Evolutionary conservation across 2,329 filamentous ascomycete genomes (phyloP), one percentile per base, ranked within the genome.

Genomic region (Fusarium sp.): DNA sequence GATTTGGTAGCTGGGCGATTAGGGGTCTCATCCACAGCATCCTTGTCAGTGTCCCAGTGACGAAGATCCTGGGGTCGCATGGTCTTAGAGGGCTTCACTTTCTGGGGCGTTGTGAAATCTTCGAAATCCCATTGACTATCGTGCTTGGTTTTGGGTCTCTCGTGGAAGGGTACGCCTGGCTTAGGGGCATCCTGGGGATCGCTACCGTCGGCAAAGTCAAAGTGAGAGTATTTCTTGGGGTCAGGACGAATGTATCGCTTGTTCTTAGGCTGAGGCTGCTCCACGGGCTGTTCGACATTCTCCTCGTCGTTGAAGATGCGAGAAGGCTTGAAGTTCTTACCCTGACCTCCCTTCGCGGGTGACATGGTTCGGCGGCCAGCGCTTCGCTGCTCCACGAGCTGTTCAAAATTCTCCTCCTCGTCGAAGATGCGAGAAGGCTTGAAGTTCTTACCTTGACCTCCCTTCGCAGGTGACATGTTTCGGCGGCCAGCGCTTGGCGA

Each of bases 81-180:
- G 22, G 86, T 77, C 78, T 90, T 92, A 45, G 84, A 81, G 6
- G 86, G 84, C 47, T 87, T 83, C 25, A 80, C 70, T 83, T 97
- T 97, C 68, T 90, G 86, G 0, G 95, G 95, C 1, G 94, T 97
- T 17, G 83, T 82, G 73, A 97, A 97, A 79, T 97, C 94, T 64
- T 93, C 88, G 78, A 98, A 98, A 48, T 89, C 88, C 94, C 95
- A 97, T 65, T 92, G 90, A 67, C 89, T 89, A 61, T 85, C 82
- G 76, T 93, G 90, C 81, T 91, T 92, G 55, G 84, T 83, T 75
- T 84, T 85, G 64, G 80, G 78, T 23, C 77, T 76, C 53, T 84
- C 78, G 20, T 83, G 77, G 22, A 79, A 75, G 5, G 79, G 70
- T 9, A 79, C 71, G 51, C 77, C 80, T n/a, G 81, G 75, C 66